Conservation (phyloP, 2,329 filamentous ascomycete species). For the Pyricularia sp. region DNA sequence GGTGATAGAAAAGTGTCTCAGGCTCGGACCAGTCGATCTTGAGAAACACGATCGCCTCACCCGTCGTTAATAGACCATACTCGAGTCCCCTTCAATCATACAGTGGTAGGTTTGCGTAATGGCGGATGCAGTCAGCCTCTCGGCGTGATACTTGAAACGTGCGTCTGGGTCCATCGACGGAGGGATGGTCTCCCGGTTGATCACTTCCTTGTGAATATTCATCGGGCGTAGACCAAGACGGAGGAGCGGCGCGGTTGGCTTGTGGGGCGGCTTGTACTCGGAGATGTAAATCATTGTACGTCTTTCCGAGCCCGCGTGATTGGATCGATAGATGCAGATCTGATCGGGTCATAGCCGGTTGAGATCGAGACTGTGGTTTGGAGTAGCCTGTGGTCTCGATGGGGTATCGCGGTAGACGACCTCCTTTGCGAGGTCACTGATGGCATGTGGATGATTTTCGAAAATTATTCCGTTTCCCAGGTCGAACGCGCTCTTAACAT, state of each 20-base stretch:
- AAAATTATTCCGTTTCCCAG: conserved; percentile 16
- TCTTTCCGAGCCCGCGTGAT: conserved; percentile 5
- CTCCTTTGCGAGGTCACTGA: conserved; percentile 7
- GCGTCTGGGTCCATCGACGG: conserved; percentile 15
- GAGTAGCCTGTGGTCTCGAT: conserved; percentile 7
- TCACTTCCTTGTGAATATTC: conserved; percentile 11
- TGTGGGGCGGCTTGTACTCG: conserved; percentile 35
- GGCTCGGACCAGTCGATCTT: conserved; percentile 1
- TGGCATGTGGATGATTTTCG: no score
- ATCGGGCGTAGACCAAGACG: conserved; percentile 21
- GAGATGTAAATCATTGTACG: no score
- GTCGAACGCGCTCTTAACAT: conserved; percentile 11
- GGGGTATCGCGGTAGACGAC: no score
- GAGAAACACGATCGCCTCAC: background rate
- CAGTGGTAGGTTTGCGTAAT: conserved; percentile 12
- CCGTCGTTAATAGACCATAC: background rate
- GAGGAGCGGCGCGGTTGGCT: conserved; percentile 28
- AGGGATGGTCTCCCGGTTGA: conserved; percentile 14
- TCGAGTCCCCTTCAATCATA: background rate
- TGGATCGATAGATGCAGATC: conserved; percentile 16
- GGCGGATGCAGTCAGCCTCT: conserved; percentile 25
- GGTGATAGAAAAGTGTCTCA: background rate
- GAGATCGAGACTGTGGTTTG: conserved; percentile 9
- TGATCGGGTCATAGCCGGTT: conserved; percentile 18
- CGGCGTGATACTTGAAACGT: conserved; percentile 21